phyloP scores from a whole-genome alignment of 2,329 filamentous ascomycete genomes.

The Ambrosiella cleistominuta region DNA sequence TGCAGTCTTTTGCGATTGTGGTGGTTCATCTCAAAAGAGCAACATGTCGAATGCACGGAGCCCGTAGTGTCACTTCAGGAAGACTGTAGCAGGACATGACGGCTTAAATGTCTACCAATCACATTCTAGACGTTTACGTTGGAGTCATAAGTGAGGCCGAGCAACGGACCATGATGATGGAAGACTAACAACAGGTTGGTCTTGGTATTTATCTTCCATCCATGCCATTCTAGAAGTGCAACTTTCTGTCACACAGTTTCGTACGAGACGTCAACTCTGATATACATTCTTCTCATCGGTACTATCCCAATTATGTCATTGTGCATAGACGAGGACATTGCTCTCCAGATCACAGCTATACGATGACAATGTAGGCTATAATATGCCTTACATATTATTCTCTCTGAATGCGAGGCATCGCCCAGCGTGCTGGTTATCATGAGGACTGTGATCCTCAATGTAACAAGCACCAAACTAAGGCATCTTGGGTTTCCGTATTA shows the following conservation, averaged over 20 bases:
- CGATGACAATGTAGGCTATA: background rate
- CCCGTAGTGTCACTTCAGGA: background rate
- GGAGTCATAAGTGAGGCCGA: background rate
- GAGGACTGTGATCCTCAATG: too few relatives aligned
- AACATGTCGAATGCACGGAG: background rate
- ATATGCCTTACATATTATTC: background rate
- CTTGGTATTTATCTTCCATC: too few relatives aligned
- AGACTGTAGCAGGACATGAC: background rate
- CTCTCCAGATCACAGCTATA: background rate
- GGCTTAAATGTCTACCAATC: background rate
- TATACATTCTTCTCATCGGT: background rate
- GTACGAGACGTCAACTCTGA: too few relatives aligned
- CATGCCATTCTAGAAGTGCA: too few relatives aligned
- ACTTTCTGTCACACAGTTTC: too few relatives aligned
- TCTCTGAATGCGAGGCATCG: background rate
- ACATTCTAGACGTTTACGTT: background rate
- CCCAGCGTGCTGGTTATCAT: background rate
- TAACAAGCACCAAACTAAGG: too few relatives aligned
- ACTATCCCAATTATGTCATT: background rate
- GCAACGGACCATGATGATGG: background rate
- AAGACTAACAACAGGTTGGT: too few relatives aligned
- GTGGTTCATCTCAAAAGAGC: background rate
- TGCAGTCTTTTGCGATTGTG: background rate
- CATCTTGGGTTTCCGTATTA: too few relatives aligned
- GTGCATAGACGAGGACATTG: background rate